A percentile compares a stretch with the other conserved stretches of the same genome.
phyloP scores from a whole-genome alignment of 2,329 filamentous ascomycete genomes.

The Ophiosphaerella herpotricha region DNA sequence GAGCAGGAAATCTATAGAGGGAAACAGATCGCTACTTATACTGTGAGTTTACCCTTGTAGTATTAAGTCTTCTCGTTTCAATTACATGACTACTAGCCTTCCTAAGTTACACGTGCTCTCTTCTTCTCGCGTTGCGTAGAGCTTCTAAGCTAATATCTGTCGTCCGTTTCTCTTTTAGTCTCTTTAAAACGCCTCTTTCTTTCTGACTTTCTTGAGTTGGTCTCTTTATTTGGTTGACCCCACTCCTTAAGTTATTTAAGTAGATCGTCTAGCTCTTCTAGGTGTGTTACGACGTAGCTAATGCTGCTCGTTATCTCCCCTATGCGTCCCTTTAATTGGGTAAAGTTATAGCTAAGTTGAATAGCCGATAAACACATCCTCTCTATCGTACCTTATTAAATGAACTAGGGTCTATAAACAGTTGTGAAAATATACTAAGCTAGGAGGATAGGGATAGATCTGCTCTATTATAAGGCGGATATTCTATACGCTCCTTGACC shows the following conservation, averaged over 20 bases:
- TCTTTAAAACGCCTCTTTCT: slow-evolving; percentile 3
- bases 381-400: not conserved
- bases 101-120: not conserved
- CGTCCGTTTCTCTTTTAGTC: slow-evolving; percentile 1
- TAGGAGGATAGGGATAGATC: not conserved
- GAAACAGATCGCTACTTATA: no score
- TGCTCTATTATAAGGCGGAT: not conserved
- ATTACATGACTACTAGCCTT: not conserved
- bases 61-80: not conserved
- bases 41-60: no score
- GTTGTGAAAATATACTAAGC: not conserved
- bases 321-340: not conserved
- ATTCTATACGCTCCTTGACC: not conserved
- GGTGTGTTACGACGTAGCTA: not conserved
- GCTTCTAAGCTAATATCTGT: not conserved
- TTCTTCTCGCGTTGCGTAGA: slow-evolving; percentile 1
- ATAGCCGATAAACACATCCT: not conserved
- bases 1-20: no score
- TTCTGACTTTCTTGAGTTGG: not conserved
- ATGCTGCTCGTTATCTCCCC: not conserved
- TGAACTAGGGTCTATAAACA: not conserved
- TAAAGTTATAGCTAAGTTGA: not conserved
- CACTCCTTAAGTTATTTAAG: not conserved
- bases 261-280: not conserved
- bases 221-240: not conserved